Percentiles rank a stretch among this genome's conserved stretches.
phyloP scores from a whole-genome alignment of 345 rosid species.

The Salix caprea region DNA sequence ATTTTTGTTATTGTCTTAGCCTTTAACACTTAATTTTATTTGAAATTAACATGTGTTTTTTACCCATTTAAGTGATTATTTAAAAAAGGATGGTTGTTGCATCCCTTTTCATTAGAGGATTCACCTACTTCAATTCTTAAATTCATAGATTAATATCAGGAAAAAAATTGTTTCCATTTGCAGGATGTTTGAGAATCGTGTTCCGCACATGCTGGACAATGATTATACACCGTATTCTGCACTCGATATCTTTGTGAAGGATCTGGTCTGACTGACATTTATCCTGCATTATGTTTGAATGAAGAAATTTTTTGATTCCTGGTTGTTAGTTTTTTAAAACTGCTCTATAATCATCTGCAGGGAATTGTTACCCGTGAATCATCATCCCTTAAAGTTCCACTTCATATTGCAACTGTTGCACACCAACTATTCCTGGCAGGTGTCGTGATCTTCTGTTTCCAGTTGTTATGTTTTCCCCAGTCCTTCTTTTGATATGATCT shows the following conservation, averaged over 20 bases:
- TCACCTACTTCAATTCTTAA: not conserved
- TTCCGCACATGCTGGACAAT: conserved; percentile 90
- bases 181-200: conserved; percentile 99
- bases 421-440: conserved; percentile 87
- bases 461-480: not conserved
- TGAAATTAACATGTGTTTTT: too few species aligned
- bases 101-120: too few species aligned
- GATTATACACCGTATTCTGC: conserved; percentile 95
- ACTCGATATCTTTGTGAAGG: conserved; percentile 94
- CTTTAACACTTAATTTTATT: too few species aligned
- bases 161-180: conserved; percentile 21
- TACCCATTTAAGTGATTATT: too few species aligned
- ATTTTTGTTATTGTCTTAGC: not conserved
- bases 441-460: conserved; percentile 9
- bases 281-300: not conserved
- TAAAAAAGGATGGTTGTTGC: too few species aligned
- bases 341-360: conserved; percentile 37
- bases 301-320: not conserved
- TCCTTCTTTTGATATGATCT: not conserved
- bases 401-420: conserved; percentile 72
- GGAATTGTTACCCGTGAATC: conserved; percentile 84
- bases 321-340: not conserved
- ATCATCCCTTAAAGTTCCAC: conserved; percentile 67
- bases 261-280: conserved; percentile 56
- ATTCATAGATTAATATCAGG: not conserved